Evolutionary conservation across 306 rosid genomes (phyloP).

Genomic region (Parietaria judaica): DNA sequence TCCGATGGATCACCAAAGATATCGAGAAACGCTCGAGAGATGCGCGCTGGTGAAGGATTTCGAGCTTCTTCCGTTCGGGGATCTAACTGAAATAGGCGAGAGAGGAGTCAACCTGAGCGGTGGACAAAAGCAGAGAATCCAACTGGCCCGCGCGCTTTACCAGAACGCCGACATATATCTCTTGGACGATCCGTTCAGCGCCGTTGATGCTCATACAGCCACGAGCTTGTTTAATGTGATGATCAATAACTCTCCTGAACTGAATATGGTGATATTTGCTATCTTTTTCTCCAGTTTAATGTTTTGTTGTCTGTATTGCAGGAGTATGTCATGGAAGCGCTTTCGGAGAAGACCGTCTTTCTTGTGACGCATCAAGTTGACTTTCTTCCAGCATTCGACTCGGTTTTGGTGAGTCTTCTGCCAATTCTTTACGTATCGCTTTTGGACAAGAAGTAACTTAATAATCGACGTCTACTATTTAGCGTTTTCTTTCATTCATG

Average conservation of each 20-base stretch:
- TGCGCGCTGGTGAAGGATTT: slow-evolving; percentile 77
- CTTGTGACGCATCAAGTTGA: slow-evolving; percentile 99
- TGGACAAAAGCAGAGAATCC: slow-evolving; percentile 91
- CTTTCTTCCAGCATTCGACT: slow-evolving; percentile 77
- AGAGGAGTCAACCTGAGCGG: slow-evolving; percentile 94
- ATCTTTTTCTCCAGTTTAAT: too few species aligned
- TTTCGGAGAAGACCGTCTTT: slow-evolving; percentile 58
- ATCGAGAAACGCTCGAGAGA: slow-evolving; percentile 59
- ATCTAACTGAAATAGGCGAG: slow-evolving; percentile 83
- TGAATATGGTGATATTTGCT: neutral
- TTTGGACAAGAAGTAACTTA: too few species aligned
- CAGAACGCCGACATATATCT: slow-evolving; percentile 85
- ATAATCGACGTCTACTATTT: too few species aligned
- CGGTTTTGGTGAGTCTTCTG: slow-evolving; percentile 47
- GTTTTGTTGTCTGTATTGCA: slow-evolving; percentile 18
- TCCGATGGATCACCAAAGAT: slow-evolving; percentile 48
- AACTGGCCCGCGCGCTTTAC: slow-evolving; percentile 90
- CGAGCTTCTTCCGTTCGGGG: slow-evolving; percentile 65
- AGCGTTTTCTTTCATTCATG: too few species aligned
- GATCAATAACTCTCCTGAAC: neutral
- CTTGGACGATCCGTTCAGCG: slow-evolving; percentile 95
- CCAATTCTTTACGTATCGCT: too few species aligned
- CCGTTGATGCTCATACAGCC: slow-evolving; percentile 95
- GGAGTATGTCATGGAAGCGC: slow-evolving; percentile 78
- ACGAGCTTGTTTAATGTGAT: slow-evolving; percentile 66